Base-by-base conservation (phyloP, 1,139 yeast species). In the Yamadazyma diddensiae region DNA sequence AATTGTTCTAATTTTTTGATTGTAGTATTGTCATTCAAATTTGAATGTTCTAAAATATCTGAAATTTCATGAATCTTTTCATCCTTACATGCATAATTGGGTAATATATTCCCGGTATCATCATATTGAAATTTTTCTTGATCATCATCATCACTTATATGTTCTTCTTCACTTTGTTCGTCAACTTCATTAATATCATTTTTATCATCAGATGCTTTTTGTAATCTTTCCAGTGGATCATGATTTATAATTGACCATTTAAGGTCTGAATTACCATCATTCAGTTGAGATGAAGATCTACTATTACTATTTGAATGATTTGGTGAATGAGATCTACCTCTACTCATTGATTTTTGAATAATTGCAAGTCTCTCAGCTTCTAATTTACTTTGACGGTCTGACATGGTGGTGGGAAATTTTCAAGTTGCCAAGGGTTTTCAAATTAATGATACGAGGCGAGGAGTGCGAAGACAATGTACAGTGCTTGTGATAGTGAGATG, bases 71-170 rank as follows among this genome's bases (percentile, higher is more conserved):
- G 55, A 36, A 66, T 66, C 41, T 67, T 66, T 28, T 70, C 76
- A 35, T 66, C 73, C 16, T 63, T 66, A 38, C 73, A 67, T n/a
- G 75, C 69, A 47, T 66, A 78, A 46, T 79, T 79, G 13, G 86
- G 84, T 37, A 78, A 57, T 24, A 70, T 69, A 40, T 74, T 70
- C 6, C 81, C 82, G 9, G 79, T 77, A 35, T 77, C 81, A 42
- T 77, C 82, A 43, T 75, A 77, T 35, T 70, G 75, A 43, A 77
- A 73, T 42, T 78, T 81, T 34, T 68, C 74, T 40, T 67, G 66
- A 15, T 65, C 64, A 36, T 77, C 82, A 35, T 77, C 77, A 44
- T 79, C 85, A 45, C 79, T 71, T n/a, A 79, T 65, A 41, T 77
- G 79, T 46, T 79, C 85, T 46, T 79, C 85, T 37, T 80, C 87